Base-by-base conservation (phyloP, 2,329 filamentous ascomycete genomes). In the Xylaria sp. region DNA sequence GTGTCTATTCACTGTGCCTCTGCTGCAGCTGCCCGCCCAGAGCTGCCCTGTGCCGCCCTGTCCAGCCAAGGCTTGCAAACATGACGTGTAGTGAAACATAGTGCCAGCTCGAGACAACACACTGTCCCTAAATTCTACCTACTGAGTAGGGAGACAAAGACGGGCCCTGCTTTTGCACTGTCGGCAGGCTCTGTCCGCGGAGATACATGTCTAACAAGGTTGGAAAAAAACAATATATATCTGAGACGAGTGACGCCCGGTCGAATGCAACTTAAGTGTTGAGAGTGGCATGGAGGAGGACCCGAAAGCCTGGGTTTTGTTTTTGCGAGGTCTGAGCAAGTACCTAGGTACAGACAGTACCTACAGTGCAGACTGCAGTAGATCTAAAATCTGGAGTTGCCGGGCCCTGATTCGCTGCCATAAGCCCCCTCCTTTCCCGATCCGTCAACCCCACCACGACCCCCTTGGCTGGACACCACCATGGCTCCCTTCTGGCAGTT, bases 401-500 rank as follows among this genome's bases (percentile, higher is more conserved):
- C 19, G 33, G 33, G 23, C 17, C 47, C 23, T 43, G 38, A 54
- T 54, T 35, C 28, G 51, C 17, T 45, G n/a, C 17, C 38, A 25
- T 54, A 57, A 38, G 21, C n/a, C n/a, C n/a, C n/a, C n/a, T n/a
- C n/a, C n/a, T n/a, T n/a, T 28, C n/a, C 50, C 25, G 23, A 19
- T 49, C 12, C 25, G 4, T 23, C 31, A 35, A 43, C 15, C 15
- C 50, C 11, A 19, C 38, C 6, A 21, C 3, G 14, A 14, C 49
- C 9, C n/a, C 9, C 28, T 31, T 31, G 28, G 28, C 28, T 31
- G 28, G 15, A 46, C 8, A 19, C 12, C 4, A 15, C 25, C 19
- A 64, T 66, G 66, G 45, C 63, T 54, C 54, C 67, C 28, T 51
- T 64, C 25, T 63, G 38, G 52, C 63, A 70, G 35, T 83, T 81